Evolutionary conservation across 192 early-diverging fungal species (phyloP), one percentile per base, ranked within the genome.

Genomic region (Coemansia sp.): DNA sequence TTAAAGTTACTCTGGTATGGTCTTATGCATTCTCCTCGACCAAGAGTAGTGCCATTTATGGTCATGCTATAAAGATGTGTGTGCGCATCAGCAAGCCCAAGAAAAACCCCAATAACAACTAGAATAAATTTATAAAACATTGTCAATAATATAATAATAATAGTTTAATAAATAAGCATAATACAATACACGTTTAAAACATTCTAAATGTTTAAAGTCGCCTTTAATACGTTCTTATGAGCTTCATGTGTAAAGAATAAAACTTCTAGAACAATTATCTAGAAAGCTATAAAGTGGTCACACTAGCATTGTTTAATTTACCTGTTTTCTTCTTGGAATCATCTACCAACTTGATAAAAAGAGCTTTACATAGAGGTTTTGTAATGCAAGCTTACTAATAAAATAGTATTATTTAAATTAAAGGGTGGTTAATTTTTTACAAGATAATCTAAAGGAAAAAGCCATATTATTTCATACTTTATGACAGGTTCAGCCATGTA

Each of bases 11-110:
- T 38, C n/a, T 59, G 17, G 45, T 68, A 71, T 14, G 65, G 65
- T 4, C 75, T 64, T 7, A 76, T 67, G 22, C 65, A 76, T 60
- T 71, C 9, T 10, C 65, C 65, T 45, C 44, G 8, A 9, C 13
- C 44, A 9, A 45, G 44, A 1, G 13, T 5, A 12, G 44, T 45
- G 2, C 44, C 44, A 45, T 45, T 45, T 45, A 45, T 45, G 8
- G 44, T 45, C 44, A 45, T 45, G 44, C 44, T 45, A 45, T 45
- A 45, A 12, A 45, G 44, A 45, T 45, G 44, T 45, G 44, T 45
- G 5, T 45, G 44, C 8, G 44, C 44, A 45, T 45, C 13, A 45
- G 44, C 44, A 45, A 14, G 1, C 44, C 44, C 44, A 45, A 45
- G 13, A 1, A 45, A 45, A 45, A 3, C 13, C 8, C 44, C 13